These are phyloP conservation scores for Blastobotrys peoriensis DNA, from an alignment of 805 yeast genomes.

Conservation along the genomic window DNA sequence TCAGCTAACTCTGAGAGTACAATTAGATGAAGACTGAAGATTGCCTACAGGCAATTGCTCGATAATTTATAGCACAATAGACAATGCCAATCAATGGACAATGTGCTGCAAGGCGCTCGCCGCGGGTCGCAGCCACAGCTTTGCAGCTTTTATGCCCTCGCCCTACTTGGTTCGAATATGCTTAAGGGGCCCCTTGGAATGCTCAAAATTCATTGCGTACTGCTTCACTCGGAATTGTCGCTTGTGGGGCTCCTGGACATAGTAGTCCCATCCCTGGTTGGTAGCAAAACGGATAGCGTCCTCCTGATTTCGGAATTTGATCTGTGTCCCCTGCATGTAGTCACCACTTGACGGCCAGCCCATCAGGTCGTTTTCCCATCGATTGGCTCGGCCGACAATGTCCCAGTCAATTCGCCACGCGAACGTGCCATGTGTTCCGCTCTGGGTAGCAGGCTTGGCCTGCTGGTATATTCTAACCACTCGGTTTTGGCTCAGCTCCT, in stretches of 20 bases:
- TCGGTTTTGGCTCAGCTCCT: slow-evolving; percentile 52
- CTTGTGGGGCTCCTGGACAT: slow-evolving; percentile 73
- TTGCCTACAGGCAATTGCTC: no score
- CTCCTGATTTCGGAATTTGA: slow-evolving; percentile 69
- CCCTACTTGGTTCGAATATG: slow-evolving; percentile 78
- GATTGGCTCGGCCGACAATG: slow-evolving; percentile 62
- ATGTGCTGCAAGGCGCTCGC: no score
- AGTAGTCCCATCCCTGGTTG: slow-evolving; percentile 81
- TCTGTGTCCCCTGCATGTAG: slow-evolving; percentile 68
- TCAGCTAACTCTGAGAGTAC: no score
- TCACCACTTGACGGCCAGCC: slow-evolving; percentile 80
- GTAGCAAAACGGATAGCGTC: slow-evolving; percentile 74
- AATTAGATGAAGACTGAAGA: no score
- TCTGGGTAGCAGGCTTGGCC: slow-evolving; percentile 76
- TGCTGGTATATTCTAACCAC: slow-evolving; percentile 72
- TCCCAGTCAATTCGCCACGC: slow-evolving; percentile 84
- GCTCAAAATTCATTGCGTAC: slow-evolving; percentile 65
- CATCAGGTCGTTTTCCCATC: slow-evolving; percentile 87
- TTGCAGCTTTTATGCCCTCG: no score
- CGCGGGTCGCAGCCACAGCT: no score
- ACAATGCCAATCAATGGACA: no score
- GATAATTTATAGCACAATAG: no score
- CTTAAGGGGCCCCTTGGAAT: slow-evolving; percentile 64
- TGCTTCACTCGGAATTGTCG: slow-evolving; percentile 71
- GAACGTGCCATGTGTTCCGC: slow-evolving; percentile 42